phyloP scores from a whole-genome alignment of 768 basidiomycete genomes.

The Rhizopogon vesiculosus region DNA sequence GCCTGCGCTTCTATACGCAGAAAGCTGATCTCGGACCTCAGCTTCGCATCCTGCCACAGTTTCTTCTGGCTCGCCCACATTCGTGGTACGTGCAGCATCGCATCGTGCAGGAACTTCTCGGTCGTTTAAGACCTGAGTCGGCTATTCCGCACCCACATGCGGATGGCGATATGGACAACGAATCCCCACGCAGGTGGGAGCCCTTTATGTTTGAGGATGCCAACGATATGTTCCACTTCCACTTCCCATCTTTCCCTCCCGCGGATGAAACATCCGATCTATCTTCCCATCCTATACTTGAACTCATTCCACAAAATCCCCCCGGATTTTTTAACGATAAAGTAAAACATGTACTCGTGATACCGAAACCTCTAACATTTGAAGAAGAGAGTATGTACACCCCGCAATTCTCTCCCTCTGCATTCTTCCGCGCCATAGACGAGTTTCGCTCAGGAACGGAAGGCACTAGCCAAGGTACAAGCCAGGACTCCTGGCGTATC shows the following conservation, averaged over 20 bases:
- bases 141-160: slow-evolving; percentile 30
- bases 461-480: slow-evolving; percentile 18
- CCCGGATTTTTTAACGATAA: slow-evolving; percentile 25
- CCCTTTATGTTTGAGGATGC: slow-evolving; percentile 47
- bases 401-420: slow-evolving; percentile 65
- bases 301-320: slow-evolving; percentile 21
- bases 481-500: slow-evolving; percentile 41
- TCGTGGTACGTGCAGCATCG: slow-evolving; percentile 15
- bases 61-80: slow-evolving; percentile 22
- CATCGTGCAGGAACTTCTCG: slow-evolving; percentile 13
- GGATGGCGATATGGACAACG: slow-evolving; percentile 33
- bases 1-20: slow-evolving; percentile 9
- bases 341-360: slow-evolving; percentile 53
- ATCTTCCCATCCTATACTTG: slow-evolving; percentile 8
- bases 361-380: slow-evolving; percentile 41
- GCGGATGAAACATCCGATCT: slow-evolving; percentile 6
- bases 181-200: slow-evolving; percentile 24
- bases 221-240: slow-evolving; percentile 69
- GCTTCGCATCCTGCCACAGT: slow-evolving; percentile 18
- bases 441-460: slow-evolving; percentile 23
- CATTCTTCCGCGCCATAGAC: slow-evolving; percentile 54
- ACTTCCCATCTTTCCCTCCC: slow-evolving; percentile 28
- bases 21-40: neutral
- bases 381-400: slow-evolving; percentile 38
- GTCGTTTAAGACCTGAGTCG: slow-evolving; percentile 39